Base-by-base conservation (phyloP, 306 rosid genomes). In the Elaeagnus macrophylla region DNA sequence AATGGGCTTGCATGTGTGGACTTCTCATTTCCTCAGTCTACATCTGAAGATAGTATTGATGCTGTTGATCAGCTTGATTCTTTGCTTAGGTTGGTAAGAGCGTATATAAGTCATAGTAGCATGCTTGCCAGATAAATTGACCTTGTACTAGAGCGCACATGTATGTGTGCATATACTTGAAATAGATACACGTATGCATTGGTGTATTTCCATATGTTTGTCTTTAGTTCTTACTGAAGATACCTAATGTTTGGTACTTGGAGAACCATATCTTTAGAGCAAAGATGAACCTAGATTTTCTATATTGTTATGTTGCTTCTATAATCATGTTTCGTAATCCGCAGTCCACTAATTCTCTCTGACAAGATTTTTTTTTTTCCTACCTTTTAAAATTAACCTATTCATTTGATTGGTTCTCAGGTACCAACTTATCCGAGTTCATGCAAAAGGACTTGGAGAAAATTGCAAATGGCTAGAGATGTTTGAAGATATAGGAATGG, bases 381-480 rank as follows among this genome's bases (percentile, higher is more conserved):
- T 3, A 20, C 25, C 25, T 37, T 16, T 38, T 48, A 39, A 8
- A 11, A n/a, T 17, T 63, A 38, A 68, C 48, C 44, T 37, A 20
- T 40, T 51, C 1, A 46, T 38, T 44, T 52, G 51, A 53, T 61
- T 52, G 72, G n/a, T 61, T 51, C 13, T 15, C 42, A 81, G 87
- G 79, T 77, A 81, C 67, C 83, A 81, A 61, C 81, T 81, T 37
- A 71, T 81, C 65, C 48, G 81, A 59, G 79, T 75, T 32, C 76
- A 71, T 35, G 77, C 76, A 10, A 70, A 62, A 68, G 82, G 83
- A 56, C 68, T 80, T 19, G 99, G 93, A 54, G 99, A 93, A 79
- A 87, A 87, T 77, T 93, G 89, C 77, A 93, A 93, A 79, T 93
- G 99, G 99, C 78, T 93, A 44, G 96, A 87, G 79, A 93, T 93